Base-by-base conservation (phyloP, 2,329 filamentous ascomycete species). In the Xylariaceae sp. region DNA sequence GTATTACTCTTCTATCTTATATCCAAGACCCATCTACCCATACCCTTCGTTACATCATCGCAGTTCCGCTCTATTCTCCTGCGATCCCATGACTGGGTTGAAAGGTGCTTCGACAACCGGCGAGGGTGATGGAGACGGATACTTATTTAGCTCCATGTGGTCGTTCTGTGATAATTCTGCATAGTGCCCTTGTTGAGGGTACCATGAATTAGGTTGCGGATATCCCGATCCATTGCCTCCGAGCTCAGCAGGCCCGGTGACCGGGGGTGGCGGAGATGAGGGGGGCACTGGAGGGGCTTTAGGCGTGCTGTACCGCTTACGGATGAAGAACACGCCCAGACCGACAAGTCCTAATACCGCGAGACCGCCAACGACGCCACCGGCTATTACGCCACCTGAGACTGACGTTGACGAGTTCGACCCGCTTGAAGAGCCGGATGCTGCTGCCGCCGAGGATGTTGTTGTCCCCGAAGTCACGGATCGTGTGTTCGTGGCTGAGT, bases 331-430 rank as follows among this genome's bases (percentile, higher is more conserved):
- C 22, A 54, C 11, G 5, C 53, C 57, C 4, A 57, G 19, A 1
- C 48, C 39, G 33, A 47, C 38, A 11, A 57, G 36, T n/a, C 35
- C 42, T 27, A 33, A 58, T 40, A 50, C 40, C 17, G 55, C 49
- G 19, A 58, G 17, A 17, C 57, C 51, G 12, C 57, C 55, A 4
- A 58, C 47, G 10, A 56, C 53, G 14, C 57, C 53, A 2, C 54
- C 52, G 22, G 52, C 40, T 33, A 57, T 56, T 17, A 52, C 56
- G 4, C 4, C 5, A 45, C 22, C 14, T 51, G 47, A 7, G 44
- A 38, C 0, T 10, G 49, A 45, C 41, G 48, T 45, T 38, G 40
- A 18, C 18, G 50, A 52, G 7, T 45, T 11, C 17, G 41, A 43
- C 5, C 30, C n/a, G 22, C n/a, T 30, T 6, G 12, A n/a, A 11